Evolutionary conservation across 768 basidiomycete genomes (phyloP), one percentile per base, ranked within the genome.

Genomic region (Boletus insuetus): DNA sequence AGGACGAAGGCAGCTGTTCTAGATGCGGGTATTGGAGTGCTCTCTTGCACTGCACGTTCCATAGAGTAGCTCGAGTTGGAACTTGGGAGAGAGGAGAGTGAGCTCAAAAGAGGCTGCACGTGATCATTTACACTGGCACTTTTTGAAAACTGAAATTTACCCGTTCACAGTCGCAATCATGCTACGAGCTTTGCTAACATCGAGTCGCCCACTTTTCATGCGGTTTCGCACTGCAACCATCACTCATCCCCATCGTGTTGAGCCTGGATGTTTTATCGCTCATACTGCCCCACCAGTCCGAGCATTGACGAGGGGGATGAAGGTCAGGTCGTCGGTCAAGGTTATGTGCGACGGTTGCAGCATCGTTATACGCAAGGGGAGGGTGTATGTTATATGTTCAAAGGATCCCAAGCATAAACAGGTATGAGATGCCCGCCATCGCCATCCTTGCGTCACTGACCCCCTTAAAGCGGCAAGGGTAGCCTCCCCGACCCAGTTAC

Each of bases 321-420:
- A 99, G 78, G 94, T 98, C 55, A 85, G 96, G 59, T 89, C 91
- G 22, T 92, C 92, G 4, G 91, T 98, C 63, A 97, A 95, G 77
- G 75, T 84, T 50, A 90, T 96, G 84, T 99, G 96, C 72, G 93
- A 94, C 58, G 92, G 94, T 13, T 99, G 96, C 75, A 85, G 78
- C 60, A 76, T 96, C 46, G 96, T 98, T 35, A 82, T 80, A 72
- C 77, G 95, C 64, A 94, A 97, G 71, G 94, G 94, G 43, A 84
- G 88, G 64, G 82, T 98, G 35, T 97, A 95, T 73, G 85, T 98
- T 42, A 82, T 97, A 24, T 98, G 96, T 72, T 85, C 85, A 17
- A 92, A 91, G 69, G 93, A 98, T 64, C 91, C 95, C 3, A 98
- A 96, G 70, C 96, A 98, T 70, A 98, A 98, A 73, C 95, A 98